phyloP scores from a whole-genome alignment of 495 filamentous ascomycete genomes.

The Tuber aestivum region DNA sequence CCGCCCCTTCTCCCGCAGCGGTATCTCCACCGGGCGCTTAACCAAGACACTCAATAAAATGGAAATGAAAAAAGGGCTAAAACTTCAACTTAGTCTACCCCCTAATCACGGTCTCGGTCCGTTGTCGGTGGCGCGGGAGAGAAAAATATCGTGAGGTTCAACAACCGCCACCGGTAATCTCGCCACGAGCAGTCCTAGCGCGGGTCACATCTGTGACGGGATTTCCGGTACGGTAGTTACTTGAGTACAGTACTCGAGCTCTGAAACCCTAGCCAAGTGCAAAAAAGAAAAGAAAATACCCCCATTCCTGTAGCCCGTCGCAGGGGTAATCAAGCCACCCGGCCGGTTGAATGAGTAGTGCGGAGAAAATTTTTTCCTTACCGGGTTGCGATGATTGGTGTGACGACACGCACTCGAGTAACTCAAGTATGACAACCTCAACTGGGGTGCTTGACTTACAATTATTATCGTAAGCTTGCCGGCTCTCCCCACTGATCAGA shows the following conservation, averaged over 20 bases:
- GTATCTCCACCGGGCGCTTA: not conserved
- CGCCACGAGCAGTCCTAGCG: not conserved
- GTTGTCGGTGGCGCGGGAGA: not conserved
- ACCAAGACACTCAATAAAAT: not conserved
- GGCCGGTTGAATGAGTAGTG: not conserved
- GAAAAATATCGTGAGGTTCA: not conserved
- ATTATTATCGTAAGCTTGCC: not conserved
- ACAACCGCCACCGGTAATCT: not conserved
- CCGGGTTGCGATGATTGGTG: not conserved
- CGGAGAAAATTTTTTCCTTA: not conserved
- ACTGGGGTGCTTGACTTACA: not conserved
- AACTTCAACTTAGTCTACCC: not conserved
- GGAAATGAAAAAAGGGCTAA: not conserved
- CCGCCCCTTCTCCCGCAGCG: not conserved
- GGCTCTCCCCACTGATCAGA: not conserved
- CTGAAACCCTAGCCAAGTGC: not conserved
- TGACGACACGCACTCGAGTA: no score
- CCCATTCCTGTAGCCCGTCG: not conserved
- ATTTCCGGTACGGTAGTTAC: not conserved
- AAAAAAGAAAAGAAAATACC: not conserved
- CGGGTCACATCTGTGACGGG: not conserved
- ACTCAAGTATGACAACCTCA: not conserved
- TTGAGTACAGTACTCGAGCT: not conserved
- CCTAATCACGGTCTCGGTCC: not conserved
- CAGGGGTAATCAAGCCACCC: no score